Evolutionary conservation across 495 filamentous ascomycete genomes (phyloP).

Genomic region (Neurospora tetrasperma): DNA sequence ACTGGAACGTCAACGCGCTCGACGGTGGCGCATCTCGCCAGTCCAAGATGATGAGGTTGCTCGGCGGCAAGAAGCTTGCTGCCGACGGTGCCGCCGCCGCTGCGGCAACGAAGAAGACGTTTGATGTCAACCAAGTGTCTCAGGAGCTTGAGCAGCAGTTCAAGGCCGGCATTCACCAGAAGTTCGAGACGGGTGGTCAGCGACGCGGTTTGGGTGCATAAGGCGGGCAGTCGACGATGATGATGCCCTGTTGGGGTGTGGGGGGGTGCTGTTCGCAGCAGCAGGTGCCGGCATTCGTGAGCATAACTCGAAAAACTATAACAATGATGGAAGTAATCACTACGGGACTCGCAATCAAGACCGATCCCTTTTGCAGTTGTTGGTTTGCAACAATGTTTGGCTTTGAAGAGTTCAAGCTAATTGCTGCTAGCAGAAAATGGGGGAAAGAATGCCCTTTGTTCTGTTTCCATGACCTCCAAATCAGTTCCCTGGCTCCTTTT

Average conservation of each 20-base stretch:
- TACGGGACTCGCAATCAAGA: not conserved
- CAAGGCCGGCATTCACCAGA: constrained; percentile 46
- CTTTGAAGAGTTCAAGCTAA: not conserved
- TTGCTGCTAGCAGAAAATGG: not conserved
- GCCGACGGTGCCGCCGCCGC: constrained; percentile 4
- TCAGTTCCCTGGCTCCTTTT: not conserved
- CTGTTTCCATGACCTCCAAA: not conserved
- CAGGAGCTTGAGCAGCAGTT: constrained; percentile 51
- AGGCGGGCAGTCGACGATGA: not conserved
- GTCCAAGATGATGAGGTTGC: constrained; percentile 46
- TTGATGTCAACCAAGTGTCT: constrained; percentile 34
- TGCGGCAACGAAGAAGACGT: constrained; percentile 11
- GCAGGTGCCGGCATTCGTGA: not conserved
- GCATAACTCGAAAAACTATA: not conserved
- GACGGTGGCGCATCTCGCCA: constrained; percentile 40
- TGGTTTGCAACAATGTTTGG: not conserved
- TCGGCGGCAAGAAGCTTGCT: constrained; percentile 39
- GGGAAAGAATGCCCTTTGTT: not conserved
- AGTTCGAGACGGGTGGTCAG: constrained; percentile 41
- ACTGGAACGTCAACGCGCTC: constrained; percentile 45
- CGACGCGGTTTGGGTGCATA: constrained; percentile 45
- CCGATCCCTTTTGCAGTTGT: not conserved
- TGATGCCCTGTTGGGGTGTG: not conserved
- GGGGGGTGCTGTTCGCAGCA: not conserved
- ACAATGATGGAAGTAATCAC: not conserved